Evolutionary conservation across 306 rosid species (phyloP), one percentile per base, ranked within the genome.

Genomic region (Acacia acuminata): DNA sequence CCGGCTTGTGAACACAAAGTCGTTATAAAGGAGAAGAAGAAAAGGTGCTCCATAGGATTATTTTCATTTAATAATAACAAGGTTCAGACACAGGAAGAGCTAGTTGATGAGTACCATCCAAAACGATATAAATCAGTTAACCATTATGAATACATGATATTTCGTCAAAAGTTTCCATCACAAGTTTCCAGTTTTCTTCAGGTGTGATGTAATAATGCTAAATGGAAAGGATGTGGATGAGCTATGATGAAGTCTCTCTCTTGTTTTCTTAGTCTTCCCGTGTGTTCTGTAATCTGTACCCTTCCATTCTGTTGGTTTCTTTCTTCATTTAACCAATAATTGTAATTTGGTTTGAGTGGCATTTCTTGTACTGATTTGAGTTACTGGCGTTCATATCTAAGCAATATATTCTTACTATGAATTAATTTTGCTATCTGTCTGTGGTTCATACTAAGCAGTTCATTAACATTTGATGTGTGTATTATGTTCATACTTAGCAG

Each of bases 71-170:
- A 81, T 0, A 63, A 34, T 0, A 77, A 82, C 71, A 45, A 58
- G 24, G 5, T 82, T 45, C 12, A 74, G 44, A 19, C 81, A n/a
- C 76, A 56, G 47, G 75, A 85, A 68, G 88, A 85, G 40, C 17
- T 85, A 3, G 45, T 85, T 66, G 84, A 82, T 68, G 83, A 85
- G 58, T 76, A 82, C 4, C 88, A 82, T 74, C 81, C 83, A 36
- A 36, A 12, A 60, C 55, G 13, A 20, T 85, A 73, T 75, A 82
- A 68, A 55, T 75, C 86, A 45, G 68, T 85, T 74, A 76, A 82
- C 27, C 68, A 78, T 78, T 78, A 82, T 74, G 83, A 73, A 24
- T 82, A 82, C 47, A 20, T 85, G 12, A 53, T 5, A 5, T 16
- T 53, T n/a, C 24, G 60, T 19, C 7, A 19, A 17, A 7, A 53